phyloP scores from a whole-genome alignment of 441 rosid species.

The Eruca vesicaria region DNA sequence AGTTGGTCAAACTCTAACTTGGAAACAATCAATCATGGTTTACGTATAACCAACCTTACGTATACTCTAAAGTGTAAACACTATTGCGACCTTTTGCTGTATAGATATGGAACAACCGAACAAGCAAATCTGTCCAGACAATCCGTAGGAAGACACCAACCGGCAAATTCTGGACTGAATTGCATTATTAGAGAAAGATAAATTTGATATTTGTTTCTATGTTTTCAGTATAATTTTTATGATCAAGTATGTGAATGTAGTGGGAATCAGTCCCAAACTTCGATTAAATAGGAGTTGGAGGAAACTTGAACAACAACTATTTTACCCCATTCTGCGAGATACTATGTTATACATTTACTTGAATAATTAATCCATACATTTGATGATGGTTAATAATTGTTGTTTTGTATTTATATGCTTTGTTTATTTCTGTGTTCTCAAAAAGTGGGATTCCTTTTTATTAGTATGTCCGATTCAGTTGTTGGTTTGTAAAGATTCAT shows the following conservation, averaged over 20 bases:
- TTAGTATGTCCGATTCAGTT: slow-evolving; percentile 7
- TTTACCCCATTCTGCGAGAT: background rate
- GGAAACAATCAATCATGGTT: background rate
- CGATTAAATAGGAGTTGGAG: background rate
- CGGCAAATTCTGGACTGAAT: background rate
- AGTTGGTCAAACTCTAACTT: background rate
- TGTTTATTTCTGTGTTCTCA: slow-evolving; percentile 12
- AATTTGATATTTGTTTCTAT: background rate
- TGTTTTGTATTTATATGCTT: slow-evolving; percentile 1
- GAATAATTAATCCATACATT: background rate
- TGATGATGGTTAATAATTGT: background rate
- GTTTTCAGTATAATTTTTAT: background rate
- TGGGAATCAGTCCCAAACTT: background rate
- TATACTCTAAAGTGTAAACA: background rate
- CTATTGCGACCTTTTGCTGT: background rate
- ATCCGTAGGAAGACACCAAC: slow-evolving; percentile 7
- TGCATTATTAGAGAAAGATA: background rate
- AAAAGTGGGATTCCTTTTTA: slow-evolving; percentile 12
- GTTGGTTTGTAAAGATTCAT: slow-evolving; percentile 11
- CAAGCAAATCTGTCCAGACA: slow-evolving; percentile 1
- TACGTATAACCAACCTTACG: background rate
- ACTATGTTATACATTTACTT: background rate
- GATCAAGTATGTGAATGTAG: background rate
- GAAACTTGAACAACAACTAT: background rate
- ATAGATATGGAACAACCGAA: background rate